Conservation (phyloP, 208 protist genomes). For the Trichomonas vaginalis region DNA sequence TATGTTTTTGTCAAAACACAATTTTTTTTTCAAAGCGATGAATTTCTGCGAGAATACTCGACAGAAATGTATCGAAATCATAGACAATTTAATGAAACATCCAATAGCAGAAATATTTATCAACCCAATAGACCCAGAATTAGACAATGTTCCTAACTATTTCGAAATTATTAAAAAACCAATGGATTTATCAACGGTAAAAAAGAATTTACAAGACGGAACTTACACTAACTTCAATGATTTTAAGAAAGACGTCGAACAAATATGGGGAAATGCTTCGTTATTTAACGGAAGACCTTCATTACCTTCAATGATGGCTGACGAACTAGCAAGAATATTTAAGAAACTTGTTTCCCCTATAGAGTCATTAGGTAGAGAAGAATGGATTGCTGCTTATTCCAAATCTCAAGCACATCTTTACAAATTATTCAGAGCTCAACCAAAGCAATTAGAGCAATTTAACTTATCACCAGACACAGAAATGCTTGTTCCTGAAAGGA, state of each 20-base stretch:
- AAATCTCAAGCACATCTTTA: background rate
- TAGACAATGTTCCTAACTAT: background rate
- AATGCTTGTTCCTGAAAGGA: background rate
- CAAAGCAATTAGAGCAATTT: background rate
- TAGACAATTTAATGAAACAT: background rate
- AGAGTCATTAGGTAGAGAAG: background rate
- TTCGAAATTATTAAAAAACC: background rate
- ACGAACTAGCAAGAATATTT: background rate
- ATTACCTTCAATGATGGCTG: background rate
- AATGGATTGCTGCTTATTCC: background rate
- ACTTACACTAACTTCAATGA: background rate
- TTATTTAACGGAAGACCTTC: background rate
- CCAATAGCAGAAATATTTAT: background rate
- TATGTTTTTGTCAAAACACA: too few species aligned
- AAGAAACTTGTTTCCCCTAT: background rate
- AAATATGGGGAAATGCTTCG: background rate
- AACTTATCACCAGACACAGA: constrained; percentile 8
- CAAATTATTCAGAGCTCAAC: background rate
- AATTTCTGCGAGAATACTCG: background rate
- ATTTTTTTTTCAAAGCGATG: too few species aligned
- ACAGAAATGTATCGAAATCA: background rate
- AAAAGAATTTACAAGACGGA: background rate
- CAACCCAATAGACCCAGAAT: background rate
- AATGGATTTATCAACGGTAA: background rate
- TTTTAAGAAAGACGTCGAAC: background rate